Percentiles rank a stretch among this genome's conserved stretches.
Evolutionary conservation across 352 stramenopile genomes (phyloP).

Genomic region (Pythium chondricola): DNA sequence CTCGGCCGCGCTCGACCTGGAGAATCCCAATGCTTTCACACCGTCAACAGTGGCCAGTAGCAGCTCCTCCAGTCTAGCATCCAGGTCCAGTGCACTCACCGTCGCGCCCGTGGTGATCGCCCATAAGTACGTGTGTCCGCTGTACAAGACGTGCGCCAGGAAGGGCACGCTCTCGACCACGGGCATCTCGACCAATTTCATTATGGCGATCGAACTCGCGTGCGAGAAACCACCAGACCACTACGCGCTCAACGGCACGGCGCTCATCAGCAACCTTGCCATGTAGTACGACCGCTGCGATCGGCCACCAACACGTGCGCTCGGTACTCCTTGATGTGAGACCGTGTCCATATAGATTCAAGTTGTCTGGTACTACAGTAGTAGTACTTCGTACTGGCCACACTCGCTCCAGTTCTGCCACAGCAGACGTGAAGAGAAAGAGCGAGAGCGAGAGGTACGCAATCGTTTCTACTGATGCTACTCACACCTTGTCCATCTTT

Average conservation of each 20-base stretch:
- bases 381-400: too few relatives aligned
- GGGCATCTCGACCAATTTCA: conserved; percentile 91
- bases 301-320: background rate
- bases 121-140: conserved; percentile 78
- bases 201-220: conserved; percentile 86
- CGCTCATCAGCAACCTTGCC: conserved; percentile 79
- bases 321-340: background rate
- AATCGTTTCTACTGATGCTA: too few relatives aligned
- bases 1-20: background rate
- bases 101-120: conserved; percentile 3
- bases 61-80: background rate
- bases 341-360: background rate
- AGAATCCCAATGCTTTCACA: background rate
- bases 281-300: too few relatives aligned
- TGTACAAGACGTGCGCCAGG: conserved; percentile 89
- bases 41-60: background rate
- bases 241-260: conserved; percentile 89
- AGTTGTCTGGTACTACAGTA: background rate
- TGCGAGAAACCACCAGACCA: conserved; percentile 62
- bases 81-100: background rate
- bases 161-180: conserved; percentile 91
- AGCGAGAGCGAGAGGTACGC: background rate
- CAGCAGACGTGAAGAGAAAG: background rate
- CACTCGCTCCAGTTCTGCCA: too few relatives aligned
- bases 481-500: conserved; percentile 10